phyloP scores from a whole-genome alignment of 2,329 filamentous ascomycete genomes.

The Eurotiales sp. region DNA sequence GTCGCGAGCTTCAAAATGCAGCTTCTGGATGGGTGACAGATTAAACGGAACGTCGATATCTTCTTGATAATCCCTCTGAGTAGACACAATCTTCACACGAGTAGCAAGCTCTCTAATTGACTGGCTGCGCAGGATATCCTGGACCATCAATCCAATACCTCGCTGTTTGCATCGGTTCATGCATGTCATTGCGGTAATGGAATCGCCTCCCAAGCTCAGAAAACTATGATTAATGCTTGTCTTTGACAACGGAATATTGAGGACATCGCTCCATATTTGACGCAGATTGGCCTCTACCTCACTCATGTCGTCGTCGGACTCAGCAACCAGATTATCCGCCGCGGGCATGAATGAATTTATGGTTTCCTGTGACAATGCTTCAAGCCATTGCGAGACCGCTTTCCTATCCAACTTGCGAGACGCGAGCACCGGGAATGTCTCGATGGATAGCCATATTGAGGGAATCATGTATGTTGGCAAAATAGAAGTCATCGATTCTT shows the following conservation, averaged over 20 bases:
- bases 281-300: slow-evolving; percentile 29
- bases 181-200: slow-evolving; percentile 50
- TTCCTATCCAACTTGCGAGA: slow-evolving; percentile 15
- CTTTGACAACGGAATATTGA: slow-evolving; percentile 33
- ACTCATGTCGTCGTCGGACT: slow-evolving; percentile 18
- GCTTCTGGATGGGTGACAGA: slow-evolving; percentile 36
- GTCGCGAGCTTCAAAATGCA: slow-evolving; percentile 33
- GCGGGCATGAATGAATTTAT: slow-evolving; percentile 36
- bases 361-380: slow-evolving; percentile 22
- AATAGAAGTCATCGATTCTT: background rate
- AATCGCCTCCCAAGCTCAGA: slow-evolving; percentile 46
- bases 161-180: slow-evolving; percentile 45
- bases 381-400: slow-evolving; percentile 7
- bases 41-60: slow-evolving; percentile 31
- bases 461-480: slow-evolving; percentile 15
- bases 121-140: slow-evolving; percentile 47
- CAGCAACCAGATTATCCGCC: slow-evolving; percentile 17
- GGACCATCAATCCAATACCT: slow-evolving; percentile 45
- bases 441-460: slow-evolving; percentile 12
- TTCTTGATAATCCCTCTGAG: slow-evolving; percentile 30
- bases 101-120: slow-evolving; percentile 40
- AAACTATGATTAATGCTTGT: slow-evolving; percentile 39
- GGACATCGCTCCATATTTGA: slow-evolving; percentile 35
- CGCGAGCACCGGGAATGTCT: slow-evolving; percentile 9
- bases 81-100: slow-evolving; percentile 27